Conservation (phyloP, 345 rosid species). For the Laguncularia racemosa region DNA sequence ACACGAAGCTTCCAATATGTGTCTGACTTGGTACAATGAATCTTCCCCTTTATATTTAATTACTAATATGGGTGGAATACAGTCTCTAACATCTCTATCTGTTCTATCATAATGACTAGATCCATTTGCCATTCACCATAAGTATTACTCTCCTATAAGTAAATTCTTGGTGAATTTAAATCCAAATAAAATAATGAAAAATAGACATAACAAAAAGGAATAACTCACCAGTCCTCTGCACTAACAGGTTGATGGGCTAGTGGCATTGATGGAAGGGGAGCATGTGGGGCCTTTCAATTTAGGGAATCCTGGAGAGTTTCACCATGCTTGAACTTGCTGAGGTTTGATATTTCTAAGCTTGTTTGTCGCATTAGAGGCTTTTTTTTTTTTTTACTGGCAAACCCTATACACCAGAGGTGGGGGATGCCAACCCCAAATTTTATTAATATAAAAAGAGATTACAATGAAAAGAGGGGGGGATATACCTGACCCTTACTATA, state of each 20-base stretch:
- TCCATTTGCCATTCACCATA: not conserved
- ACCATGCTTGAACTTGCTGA: conserved; percentile 98
- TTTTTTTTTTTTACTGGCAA: too few relatives aligned
- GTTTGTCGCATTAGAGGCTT: not conserved
- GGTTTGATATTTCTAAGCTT: conserved; percentile 37
- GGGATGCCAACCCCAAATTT: too few relatives aligned
- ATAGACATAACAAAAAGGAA: too few relatives aligned
- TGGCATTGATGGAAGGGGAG: conserved; percentile 87
- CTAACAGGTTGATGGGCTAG: conserved; percentile 82
- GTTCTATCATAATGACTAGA: too few relatives aligned
- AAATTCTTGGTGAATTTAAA: too few relatives aligned
- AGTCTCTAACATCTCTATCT: too few relatives aligned
- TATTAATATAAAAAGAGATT: too few relatives aligned
- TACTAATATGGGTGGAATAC: too few relatives aligned
- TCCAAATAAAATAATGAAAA: too few relatives aligned
- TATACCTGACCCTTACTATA: too few relatives aligned
- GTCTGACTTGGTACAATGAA: conserved; percentile 71
- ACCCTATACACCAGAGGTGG: too few relatives aligned
- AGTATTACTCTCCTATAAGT: not conserved
- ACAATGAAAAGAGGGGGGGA: too few relatives aligned
- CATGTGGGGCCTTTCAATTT: conserved; percentile 94
- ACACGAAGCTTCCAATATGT: conserved; percentile 99
- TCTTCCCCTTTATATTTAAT: not conserved
- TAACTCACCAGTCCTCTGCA: not conserved
- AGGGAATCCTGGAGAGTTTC: conserved; percentile 97